Base-by-base conservation (phyloP, 2,329 filamentous ascomycete genomes). In the Neonectria hederae region DNA sequence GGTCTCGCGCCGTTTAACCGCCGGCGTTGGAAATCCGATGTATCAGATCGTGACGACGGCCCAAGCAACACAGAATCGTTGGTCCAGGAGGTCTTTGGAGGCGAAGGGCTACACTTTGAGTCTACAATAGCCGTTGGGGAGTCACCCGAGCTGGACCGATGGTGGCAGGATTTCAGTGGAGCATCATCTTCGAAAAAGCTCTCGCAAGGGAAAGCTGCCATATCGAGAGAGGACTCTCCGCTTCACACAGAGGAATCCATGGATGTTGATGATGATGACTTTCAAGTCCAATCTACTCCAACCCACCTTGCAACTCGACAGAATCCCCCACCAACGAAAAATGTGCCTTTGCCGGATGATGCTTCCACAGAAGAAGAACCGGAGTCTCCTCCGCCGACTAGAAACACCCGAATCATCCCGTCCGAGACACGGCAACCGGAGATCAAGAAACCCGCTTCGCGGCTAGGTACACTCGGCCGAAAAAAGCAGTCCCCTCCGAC, bases 1-100 rank as follows among this genome's bases (percentile, higher is more conserved):
- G 86, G 86, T 0, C 79, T 89, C 4, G 84, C 82, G 0, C 79
- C 81, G 1, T 88, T 88, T 65, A 71, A 80, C 22, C 75, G 78
- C 58, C 64, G 64, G 0, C 74, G 75, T 3, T 86, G 85, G 80
- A 78, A 74, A 59, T 63, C 68, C 4, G 71, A 75, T 28, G 65
- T 77, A 30, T 63, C 65, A 11, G 62, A 66, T 19, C 60, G 69
- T 2, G 67, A 68, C 7, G 63, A 77, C 28, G 64, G 51, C 10
- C 72, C 78, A 8, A 68, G 67, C n/a, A 77, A 80, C 45, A 65
- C 80, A 1, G 56, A 72, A 4, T 69, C 76, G 14, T 74, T 86
- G n/a, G 66, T 86, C 3, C 69, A 77, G 2, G 67, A 74, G 26
- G 82, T 83, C 1, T 86, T 86, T 64, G 78, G 78, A 5, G 72